Evolutionary conservation across 2,329 filamentous ascomycete species (phyloP), one percentile per base, ranked within the genome.

Genomic region (Pyrenochaeta sp.): DNA sequence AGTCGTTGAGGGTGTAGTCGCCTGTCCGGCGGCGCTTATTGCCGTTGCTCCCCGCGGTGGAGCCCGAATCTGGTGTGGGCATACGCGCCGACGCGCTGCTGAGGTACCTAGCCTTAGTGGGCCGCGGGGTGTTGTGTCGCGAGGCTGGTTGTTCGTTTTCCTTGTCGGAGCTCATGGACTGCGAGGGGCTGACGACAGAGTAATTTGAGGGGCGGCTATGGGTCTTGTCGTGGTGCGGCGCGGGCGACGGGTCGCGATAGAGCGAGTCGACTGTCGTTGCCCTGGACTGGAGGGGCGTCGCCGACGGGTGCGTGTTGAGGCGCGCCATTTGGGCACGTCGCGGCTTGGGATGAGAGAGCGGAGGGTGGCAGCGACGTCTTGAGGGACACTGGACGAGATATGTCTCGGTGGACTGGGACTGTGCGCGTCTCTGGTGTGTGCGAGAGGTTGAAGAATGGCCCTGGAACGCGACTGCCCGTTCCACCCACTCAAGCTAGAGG

Each of bases 1-100:
- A 36, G 0, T 36, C 43, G 7, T 36, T 36, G 30, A 58, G 42
- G 24, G 20, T 52, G 46, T 66, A 72, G 23, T 73, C 65, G 30
- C 63, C 69, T 2, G 78, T 69, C 41, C 77, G 72, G 29, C 73
- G 71, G 22, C 79, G 71, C 59, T 82, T 81, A 47, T 60, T 71
- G 3, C 60, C 48, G 34, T 62, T 45, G 18, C 62, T 46, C 24
- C 57, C 55, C 2, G 53, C 53, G 7, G 61, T 52, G 1, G 63
- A 63, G 27, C 63, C 71, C 3, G 71, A 73, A n/a, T 61, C 65
- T 6, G 72, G 72, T 3, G 72, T 74, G 1, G 73, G 71, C 19
- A 72, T 65, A 4, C 63, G 60, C 29, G 46, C 51, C 15, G 48
- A 58, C 36, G 55, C 53, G 47, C 36, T 48, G 9, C 52, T 48